These are phyloP conservation scores for Nelumbo lutea DNA, from an alignment of 164 flowering plant species.

Conservation along the genomic window DNA sequence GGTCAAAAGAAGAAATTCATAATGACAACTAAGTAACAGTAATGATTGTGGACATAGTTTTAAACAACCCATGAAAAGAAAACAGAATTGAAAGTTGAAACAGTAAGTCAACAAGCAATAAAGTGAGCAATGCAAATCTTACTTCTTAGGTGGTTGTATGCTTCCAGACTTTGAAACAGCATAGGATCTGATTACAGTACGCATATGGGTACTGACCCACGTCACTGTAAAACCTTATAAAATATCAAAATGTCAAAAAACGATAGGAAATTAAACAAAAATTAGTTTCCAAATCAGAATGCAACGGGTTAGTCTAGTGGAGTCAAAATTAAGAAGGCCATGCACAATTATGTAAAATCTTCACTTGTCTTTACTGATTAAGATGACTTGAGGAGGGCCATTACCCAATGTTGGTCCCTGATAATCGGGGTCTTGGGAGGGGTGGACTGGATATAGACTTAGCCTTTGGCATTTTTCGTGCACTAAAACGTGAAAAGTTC, in stretches of 20 bases:
- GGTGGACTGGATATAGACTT: not conserved
- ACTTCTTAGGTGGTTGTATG: constrained; percentile 40
- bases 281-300: not conserved
- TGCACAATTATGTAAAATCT: not conserved
- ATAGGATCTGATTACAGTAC: constrained; percentile 29
- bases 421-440: no score
- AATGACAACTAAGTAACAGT: no score
- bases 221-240: constrained; percentile 19
- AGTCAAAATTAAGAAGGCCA: not conserved
- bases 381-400: not conserved
- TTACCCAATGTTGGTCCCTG: no score
- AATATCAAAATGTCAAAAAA: not conserved
- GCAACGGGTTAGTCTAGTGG: not conserved
- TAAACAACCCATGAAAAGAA: not conserved
- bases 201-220: constrained; percentile 17
- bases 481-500: not conserved
- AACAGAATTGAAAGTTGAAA: not conserved
- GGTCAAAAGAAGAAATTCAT: not conserved
- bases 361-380: not conserved
- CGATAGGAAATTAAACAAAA: not conserved
- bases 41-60: not conserved
- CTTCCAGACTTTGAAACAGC: constrained; percentile 28
- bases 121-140: constrained; percentile 8
- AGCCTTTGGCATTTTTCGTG: not conserved
- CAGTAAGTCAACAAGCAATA: not conserved